A percentile compares a stretch with the other conserved stretches of the same genome.
Evolutionary conservation across 1,139 yeast genomes (phyloP).

Genomic region (Pichia norvegensis): DNA sequence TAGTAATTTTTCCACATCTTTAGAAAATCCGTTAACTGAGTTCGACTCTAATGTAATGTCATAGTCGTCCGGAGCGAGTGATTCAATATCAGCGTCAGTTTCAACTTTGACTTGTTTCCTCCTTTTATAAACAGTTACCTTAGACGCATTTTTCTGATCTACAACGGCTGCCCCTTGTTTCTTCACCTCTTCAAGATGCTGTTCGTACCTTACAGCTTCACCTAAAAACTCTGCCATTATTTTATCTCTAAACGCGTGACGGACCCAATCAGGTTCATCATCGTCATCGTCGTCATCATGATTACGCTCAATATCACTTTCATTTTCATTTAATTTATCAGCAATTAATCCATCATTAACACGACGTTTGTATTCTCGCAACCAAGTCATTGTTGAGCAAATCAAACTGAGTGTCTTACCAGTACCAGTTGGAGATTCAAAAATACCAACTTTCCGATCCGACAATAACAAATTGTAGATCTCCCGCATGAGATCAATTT

Average conservation of each 20-base stretch:
- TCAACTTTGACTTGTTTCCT: conserved; percentile 3
- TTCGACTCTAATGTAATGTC: conserved; percentile 27
- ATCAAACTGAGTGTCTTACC: conserved; percentile 86
- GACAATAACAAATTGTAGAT: conserved; percentile 56
- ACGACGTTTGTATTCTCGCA: conserved; percentile 49
- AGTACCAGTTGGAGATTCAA: conserved; percentile 94
- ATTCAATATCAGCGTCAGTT: conserved; percentile 18
- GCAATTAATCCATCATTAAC: conserved; percentile 17
- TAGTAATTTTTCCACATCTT: conserved; percentile 40
- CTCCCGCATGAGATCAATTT: conserved; percentile 65
- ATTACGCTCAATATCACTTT: conserved; percentile 14
- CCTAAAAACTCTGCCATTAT: conserved; percentile 30
- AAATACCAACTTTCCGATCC: conserved; percentile 63
- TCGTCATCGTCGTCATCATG: conserved; percentile 28
- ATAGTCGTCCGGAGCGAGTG: conserved; percentile 38
- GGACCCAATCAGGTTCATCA: conserved; percentile 53
- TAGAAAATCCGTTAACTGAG: conserved; percentile 25
- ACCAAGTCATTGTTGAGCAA: conserved; percentile 83
- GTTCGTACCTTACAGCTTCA: conserved; percentile 36
- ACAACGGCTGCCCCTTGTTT: conserved; percentile 17
- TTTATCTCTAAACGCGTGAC: conserved; percentile 32
- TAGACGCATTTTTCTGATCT: conserved; percentile 8
- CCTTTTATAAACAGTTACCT: conserved; percentile 12
- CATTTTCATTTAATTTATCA: conserved; percentile 6
- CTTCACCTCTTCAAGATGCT: conserved; percentile 29